Evolutionary conservation across 176 grass and related monocot species (phyloP), one percentile per base, ranked within the genome.

Genomic region (Eleusine coracana): DNA sequence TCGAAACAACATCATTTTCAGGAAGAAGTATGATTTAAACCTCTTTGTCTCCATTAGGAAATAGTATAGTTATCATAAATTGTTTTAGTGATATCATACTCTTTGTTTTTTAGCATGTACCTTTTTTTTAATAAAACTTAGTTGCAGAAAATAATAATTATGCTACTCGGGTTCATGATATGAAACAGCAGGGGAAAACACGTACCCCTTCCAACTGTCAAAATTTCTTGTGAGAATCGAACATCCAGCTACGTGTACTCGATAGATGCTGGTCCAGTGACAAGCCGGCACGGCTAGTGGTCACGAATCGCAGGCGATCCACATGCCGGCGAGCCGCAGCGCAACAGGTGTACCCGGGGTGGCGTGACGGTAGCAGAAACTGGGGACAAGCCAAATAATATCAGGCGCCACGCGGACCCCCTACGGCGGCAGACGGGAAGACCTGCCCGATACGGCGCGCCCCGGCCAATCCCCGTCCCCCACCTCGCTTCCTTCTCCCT

Each of bases 361-460:
- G 49, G 86, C 50, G 86, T 84, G 86, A 41, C 14, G 69, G 17
- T 83, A 78, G 86, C 86, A 73, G 73, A 66, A 73, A 58, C 9
- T 39, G 46, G 63, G 58, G 59, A 29, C 38, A 52, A 31, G 49
- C 56, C 70, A 65, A 84, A 74, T 84, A 76, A 81, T 82, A 82
- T 81, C 65, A 28, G 10, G 18, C 48, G 86, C 80, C 86, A 85
- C 83, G 87, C 77, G 87, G 78, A 82, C 56, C 45, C 72, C 74
- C 72, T 65, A 27, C 48, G 3, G 78, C 77, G 73, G 77, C 64
- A 41, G 77, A 63, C 64, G 64, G 20, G 78, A 21, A 82, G 88
- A 82, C 88, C 83, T 77, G 88, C 63, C 73, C 83, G 48, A 25
- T 82, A 78, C 88, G 88, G 83, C 88, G 83, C 73, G 29, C 29